Percentiles rank a stretch among this genome's conserved stretches.
Evolutionary conservation across 257 asterid species (phyloP).

Genomic region (Solanum piurae): DNA sequence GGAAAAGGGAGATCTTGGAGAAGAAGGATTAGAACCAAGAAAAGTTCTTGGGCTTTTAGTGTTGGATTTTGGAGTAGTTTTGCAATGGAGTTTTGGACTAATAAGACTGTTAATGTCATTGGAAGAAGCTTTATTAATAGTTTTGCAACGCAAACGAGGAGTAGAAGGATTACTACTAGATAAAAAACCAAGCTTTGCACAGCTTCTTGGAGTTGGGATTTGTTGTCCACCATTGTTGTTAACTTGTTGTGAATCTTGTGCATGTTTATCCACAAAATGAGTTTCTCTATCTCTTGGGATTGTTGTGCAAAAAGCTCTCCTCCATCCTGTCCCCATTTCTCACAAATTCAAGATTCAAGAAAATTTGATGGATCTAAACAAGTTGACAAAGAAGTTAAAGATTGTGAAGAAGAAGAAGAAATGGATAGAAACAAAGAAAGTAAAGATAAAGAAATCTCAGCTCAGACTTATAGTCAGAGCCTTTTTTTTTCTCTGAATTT

Average conservation of each 20-base stretch:
- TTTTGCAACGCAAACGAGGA: slow-evolving; percentile 66
- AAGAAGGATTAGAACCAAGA: slow-evolving; percentile 48
- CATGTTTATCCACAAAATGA: slow-evolving; percentile 5
- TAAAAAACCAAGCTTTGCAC: slow-evolving; percentile 24
- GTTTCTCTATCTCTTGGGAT: slow-evolving; percentile 38
- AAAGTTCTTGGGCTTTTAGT: slow-evolving; percentile 21
- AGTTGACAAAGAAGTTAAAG: slow-evolving; percentile 9
- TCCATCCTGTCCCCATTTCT: slow-evolving; percentile 85
- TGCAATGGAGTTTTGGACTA: slow-evolving; percentile 45
- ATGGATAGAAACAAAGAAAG: not conserved
- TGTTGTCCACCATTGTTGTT: slow-evolving; percentile 10
- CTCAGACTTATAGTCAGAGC: slow-evolving; percentile 4
- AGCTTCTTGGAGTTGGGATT: slow-evolving; percentile 14
- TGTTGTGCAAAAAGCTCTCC: slow-evolving; percentile 80
- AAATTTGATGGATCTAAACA: slow-evolving; percentile 14
- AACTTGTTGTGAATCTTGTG: slow-evolving; percentile 1
- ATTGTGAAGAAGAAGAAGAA: not conserved
- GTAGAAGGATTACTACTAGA: slow-evolving; percentile 46
- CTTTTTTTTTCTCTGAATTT: not conserved
- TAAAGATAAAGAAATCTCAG: slow-evolving; percentile 2
- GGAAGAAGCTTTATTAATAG: slow-evolving; percentile 3
- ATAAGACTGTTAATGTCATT: slow-evolving; percentile 1
- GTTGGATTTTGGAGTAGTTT: slow-evolving; percentile 35
- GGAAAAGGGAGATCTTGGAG: slow-evolving; percentile 95
- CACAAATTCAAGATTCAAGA: not conserved